Evolutionary conservation across 164 flowering plant species (phyloP).

Genomic region (Vitis labrusca): DNA sequence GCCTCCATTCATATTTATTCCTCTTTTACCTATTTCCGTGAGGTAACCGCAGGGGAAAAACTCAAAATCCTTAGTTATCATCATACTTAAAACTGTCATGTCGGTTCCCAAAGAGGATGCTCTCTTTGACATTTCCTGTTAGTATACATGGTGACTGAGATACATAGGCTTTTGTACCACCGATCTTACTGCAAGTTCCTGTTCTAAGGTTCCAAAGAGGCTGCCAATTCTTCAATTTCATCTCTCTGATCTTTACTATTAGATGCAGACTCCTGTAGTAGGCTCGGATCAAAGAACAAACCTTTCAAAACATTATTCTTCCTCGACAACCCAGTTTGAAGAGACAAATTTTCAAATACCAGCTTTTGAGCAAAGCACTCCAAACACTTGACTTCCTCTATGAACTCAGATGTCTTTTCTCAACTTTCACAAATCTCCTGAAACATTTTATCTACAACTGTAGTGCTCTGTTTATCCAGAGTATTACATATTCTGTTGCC

Average conservation of each 20-base stretch:
- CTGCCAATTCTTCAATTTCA: conserved; percentile 56
- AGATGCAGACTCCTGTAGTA: conserved; percentile 86
- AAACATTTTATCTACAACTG: conserved; percentile 16
- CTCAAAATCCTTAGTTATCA: too few species aligned
- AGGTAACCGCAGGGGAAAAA: too few species aligned
- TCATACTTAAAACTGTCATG: too few species aligned
- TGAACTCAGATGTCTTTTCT: conserved; percentile 33
- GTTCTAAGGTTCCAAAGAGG: conserved; percentile 52
- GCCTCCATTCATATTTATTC: too few species aligned
- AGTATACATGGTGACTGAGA: too few species aligned
- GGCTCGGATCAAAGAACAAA: conserved; percentile 68
- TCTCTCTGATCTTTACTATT: conserved; percentile 65
- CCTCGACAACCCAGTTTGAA: conserved; percentile 58
- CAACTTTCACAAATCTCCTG: conserved; percentile 19
- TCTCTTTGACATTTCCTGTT: too few species aligned
- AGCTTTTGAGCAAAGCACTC: too few species aligned
- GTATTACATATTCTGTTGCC: conserved; percentile 22
- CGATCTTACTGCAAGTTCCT: conserved; percentile 47
- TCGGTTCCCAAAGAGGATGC: too few species aligned
- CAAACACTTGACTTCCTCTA: conserved; percentile 49
- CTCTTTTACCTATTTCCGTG: too few species aligned
- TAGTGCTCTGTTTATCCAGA: conserved; percentile 20
- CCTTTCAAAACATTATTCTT: conserved; percentile 80
- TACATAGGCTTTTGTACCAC: background rate
- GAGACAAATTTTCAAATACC: conserved; percentile 45